A percentile compares a stretch with the other conserved stretches of the same genome.
These are phyloP conservation scores for Yarrowia porcina DNA, from an alignment of 805 yeast species.

Conservation along the genomic window DNA sequence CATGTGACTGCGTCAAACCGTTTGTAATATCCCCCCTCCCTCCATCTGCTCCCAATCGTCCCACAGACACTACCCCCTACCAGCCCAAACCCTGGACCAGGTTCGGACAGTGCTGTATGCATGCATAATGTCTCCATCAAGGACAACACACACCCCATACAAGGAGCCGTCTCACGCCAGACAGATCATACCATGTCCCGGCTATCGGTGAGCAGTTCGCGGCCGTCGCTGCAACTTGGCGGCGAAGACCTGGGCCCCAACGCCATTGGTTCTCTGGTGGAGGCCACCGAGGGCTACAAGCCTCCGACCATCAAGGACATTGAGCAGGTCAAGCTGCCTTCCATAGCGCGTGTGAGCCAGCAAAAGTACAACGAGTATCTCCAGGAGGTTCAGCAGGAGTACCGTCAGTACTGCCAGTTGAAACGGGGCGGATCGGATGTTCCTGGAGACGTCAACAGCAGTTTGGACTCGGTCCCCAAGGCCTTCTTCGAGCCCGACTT, in stretches of 20 bases:
- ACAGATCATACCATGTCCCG: slow-evolving; percentile 16
- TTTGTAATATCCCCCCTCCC: no score
- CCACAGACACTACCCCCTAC: not conserved
- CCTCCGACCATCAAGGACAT: slow-evolving; percentile 26
- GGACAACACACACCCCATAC: slow-evolving; percentile 16
- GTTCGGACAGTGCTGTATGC: not conserved
- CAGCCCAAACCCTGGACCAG: slow-evolving; percentile 7
- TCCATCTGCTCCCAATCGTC: no score
- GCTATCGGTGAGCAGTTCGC: slow-evolving; percentile 22
- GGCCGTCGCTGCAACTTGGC: slow-evolving; percentile 17
- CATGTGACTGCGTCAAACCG: no score
- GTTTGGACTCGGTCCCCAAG: slow-evolving; percentile 50
- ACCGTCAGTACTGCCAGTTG: slow-evolving; percentile 10
- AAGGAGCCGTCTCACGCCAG: not conserved
- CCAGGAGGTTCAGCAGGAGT: slow-evolving; percentile 11
- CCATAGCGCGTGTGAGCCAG: slow-evolving; percentile 13
- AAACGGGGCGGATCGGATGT: slow-evolving; percentile 7
- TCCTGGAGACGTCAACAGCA: not conserved
- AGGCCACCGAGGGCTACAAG: slow-evolving; percentile 6
- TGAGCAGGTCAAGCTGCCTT: slow-evolving; percentile 23
- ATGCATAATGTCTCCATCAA: slow-evolving; percentile 10
- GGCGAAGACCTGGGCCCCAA: slow-evolving; percentile 20
- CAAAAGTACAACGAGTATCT: slow-evolving; percentile 18
- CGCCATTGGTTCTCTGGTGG: slow-evolving; percentile 23
- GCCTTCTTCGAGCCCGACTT: slow-evolving; percentile 67